These are phyloP conservation scores for Cladosporium phlei DNA, from an alignment of 2,329 filamentous ascomycete genomes.

Conservation along the genomic window DNA sequence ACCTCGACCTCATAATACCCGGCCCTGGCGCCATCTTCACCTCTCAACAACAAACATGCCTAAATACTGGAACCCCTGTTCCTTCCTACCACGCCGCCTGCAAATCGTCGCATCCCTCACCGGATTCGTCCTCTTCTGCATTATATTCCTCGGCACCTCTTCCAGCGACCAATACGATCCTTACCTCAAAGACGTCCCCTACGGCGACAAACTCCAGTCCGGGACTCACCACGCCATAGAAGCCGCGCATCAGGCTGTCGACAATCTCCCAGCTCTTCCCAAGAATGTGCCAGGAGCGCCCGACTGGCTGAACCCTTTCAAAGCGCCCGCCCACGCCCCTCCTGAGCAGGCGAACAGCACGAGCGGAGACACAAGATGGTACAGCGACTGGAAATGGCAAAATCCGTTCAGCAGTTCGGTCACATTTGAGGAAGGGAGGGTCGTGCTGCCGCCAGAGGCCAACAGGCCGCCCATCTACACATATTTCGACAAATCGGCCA, in stretches of 20 bases:
- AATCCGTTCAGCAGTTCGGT: slow-evolving; percentile 81
- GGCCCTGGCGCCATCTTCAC: slow-evolving; percentile 4
- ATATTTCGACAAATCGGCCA: slow-evolving; percentile 71
- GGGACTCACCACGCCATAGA: slow-evolving; percentile 34
- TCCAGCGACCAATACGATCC: slow-evolving; percentile 24
- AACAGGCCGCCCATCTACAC: slow-evolving; percentile 76
- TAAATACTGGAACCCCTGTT: slow-evolving; percentile 30
- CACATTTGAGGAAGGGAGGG: slow-evolving; percentile 73
- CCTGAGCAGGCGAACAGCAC: slow-evolving; percentile 73
- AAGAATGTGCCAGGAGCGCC: slow-evolving; percentile 33
- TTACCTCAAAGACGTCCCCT: slow-evolving; percentile 29
- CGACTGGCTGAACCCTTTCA: slow-evolving; percentile 57
- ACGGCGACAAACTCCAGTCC: slow-evolving; percentile 35
- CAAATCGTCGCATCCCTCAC: slow-evolving; percentile 41
- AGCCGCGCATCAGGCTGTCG: slow-evolving; percentile 36
- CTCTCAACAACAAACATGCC: too few relatives aligned
- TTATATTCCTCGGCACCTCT: slow-evolving; percentile 32
- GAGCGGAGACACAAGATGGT: slow-evolving; percentile 75
- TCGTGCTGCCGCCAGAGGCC: slow-evolving; percentile 72
- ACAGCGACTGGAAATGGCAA: slow-evolving; percentile 83
- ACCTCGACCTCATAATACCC: background rate
- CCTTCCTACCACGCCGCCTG: slow-evolving; percentile 42
- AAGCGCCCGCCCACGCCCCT: slow-evolving; percentile 64
- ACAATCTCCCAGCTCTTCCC: slow-evolving; percentile 29
- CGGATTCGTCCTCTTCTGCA: slow-evolving; percentile 35